Evolutionary conservation across 352 stramenopile species (phyloP).

Genomic region (Globisporangium solare): DNA sequence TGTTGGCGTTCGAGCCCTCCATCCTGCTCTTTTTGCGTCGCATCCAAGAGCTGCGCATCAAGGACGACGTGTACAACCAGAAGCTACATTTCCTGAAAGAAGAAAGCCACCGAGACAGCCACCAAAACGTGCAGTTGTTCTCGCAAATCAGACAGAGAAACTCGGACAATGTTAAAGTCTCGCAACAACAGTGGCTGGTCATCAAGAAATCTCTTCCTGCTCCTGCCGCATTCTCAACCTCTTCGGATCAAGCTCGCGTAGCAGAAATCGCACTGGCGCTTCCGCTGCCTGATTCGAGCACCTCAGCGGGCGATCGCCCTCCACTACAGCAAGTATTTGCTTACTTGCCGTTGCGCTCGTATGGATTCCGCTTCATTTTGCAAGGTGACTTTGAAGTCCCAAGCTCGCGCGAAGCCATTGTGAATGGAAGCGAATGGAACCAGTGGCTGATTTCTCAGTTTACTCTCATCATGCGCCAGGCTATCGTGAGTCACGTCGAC

Average conservation of each 20-base stretch:
- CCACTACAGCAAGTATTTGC: constrained; percentile 79
- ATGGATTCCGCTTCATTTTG: constrained; percentile 83
- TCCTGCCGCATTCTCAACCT: constrained; percentile 16
- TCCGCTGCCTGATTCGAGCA: constrained; percentile 21
- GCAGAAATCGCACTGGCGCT: constrained; percentile 62
- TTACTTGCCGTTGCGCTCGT: constrained; percentile 75
- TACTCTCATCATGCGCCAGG: constrained; percentile 38
- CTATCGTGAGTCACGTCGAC: constrained; percentile 15
- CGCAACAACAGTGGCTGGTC: constrained; percentile 59
- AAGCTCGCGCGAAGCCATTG: constrained; percentile 81
- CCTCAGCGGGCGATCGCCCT: constrained; percentile 19
- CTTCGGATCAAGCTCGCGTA: constrained; percentile 11
- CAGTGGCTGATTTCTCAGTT: constrained; percentile 81
- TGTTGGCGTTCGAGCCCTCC: constrained; percentile 70
- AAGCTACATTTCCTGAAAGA: constrained; percentile 43
- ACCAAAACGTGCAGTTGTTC: constrained; percentile 36
- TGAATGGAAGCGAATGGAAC: constrained; percentile 84
- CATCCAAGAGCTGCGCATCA: constrained; percentile 58
- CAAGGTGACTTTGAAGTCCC: constrained; percentile 85
- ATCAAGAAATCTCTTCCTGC: constrained; percentile 35
- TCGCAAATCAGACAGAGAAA: constrained; percentile 21
- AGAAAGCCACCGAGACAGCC: constrained; percentile 5
- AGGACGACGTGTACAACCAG: constrained; percentile 30
- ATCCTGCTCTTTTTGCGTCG: constrained; percentile 75
- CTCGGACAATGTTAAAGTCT: constrained; percentile 7